These are phyloP conservation scores for Maudiozyma turicensis DNA, from an alignment of 805 yeast genomes.

Conservation along the genomic window DNA sequence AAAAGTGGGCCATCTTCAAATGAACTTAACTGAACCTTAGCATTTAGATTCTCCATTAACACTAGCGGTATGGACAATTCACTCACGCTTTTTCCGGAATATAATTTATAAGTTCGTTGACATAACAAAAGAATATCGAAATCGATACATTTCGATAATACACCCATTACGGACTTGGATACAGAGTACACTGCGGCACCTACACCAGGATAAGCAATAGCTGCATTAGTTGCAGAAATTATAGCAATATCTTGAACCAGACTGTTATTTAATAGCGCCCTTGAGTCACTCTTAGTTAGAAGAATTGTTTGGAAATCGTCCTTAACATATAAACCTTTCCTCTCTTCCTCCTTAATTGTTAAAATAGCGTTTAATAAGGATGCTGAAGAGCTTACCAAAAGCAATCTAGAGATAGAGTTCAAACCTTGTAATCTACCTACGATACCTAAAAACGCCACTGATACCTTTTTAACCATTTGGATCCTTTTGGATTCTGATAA, in stretches of 20 bases:
- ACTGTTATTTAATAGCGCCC: slow-evolving; percentile 36
- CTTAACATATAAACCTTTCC: slow-evolving; percentile 19
- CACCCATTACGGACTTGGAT: slow-evolving; percentile 29
- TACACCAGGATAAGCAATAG: slow-evolving; percentile 22
- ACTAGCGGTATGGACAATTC: slow-evolving; percentile 26
- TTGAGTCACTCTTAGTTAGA: slow-evolving; percentile 39
- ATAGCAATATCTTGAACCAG: slow-evolving; percentile 27
- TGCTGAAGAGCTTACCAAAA: slow-evolving; percentile 30
- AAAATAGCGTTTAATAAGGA: slow-evolving; percentile 27
- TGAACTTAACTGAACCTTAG: slow-evolving; percentile 17
- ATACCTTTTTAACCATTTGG: slow-evolving; percentile 43
- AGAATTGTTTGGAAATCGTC: slow-evolving; percentile 31
- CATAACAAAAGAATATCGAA: slow-evolving; percentile 40
- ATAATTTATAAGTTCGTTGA: slow-evolving; percentile 31
- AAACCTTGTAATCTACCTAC: slow-evolving; percentile 24
- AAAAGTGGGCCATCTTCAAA: slow-evolving; percentile 26
- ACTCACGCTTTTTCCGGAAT: slow-evolving; percentile 21
- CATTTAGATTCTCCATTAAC: slow-evolving; percentile 25
- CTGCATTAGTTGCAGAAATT: slow-evolving; percentile 26
- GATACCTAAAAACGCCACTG: slow-evolving; percentile 37
- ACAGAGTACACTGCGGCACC: slow-evolving; percentile 25
- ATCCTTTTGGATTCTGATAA: slow-evolving; percentile 41
- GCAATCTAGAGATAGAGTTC: slow-evolving; percentile 24
- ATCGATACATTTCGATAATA: slow-evolving; percentile 34
- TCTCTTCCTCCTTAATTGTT: slow-evolving; percentile 22